phyloP scores from a whole-genome alignment of 192 early-diverging fungal species.

The Gryganskiella cystojenkinii region DNA sequence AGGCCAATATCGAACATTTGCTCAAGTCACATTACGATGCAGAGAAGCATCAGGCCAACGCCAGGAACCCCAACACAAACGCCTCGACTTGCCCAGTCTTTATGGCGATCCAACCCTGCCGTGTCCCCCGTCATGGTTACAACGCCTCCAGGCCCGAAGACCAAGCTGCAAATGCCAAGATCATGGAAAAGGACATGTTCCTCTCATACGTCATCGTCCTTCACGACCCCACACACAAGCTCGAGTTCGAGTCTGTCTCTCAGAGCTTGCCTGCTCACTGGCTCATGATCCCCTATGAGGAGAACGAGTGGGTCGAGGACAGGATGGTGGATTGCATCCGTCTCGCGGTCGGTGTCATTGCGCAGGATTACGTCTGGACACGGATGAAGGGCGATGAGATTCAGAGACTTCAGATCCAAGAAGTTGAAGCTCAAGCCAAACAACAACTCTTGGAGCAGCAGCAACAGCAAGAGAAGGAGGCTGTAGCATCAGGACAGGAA shows the following conservation, averaged over 20 bases:
- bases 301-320: slow-evolving; percentile 75
- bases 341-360: slow-evolving; percentile 59
- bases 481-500: slow-evolving; percentile 3
- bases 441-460: slow-evolving; percentile 21
- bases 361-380: slow-evolving; percentile 74
- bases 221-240: slow-evolving; percentile 62
- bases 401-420: slow-evolving; percentile 37
- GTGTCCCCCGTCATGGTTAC: slow-evolving; percentile 52
- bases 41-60: slow-evolving; percentile 21
- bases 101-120: slow-evolving; percentile 67
- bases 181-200: slow-evolving; percentile 41
- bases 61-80: slow-evolving; percentile 40
- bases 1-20: slow-evolving; percentile 69
- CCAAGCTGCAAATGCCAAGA: neutral
- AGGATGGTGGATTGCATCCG: slow-evolving; percentile 63
- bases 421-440: slow-evolving; percentile 30
- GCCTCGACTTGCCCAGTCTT: slow-evolving; percentile 67
- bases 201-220: slow-evolving; percentile 59
- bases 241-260: slow-evolving; percentile 63
- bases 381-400: slow-evolving; percentile 64
- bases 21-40: slow-evolving; percentile 60
- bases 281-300: slow-evolving; percentile 69
- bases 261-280: slow-evolving; percentile 64
- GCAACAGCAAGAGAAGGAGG: slow-evolving; percentile 20
- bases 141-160: slow-evolving; percentile 14